These are phyloP conservation scores for Curvularia spicifera DNA, from an alignment of 2,329 filamentous ascomycete species.

Conservation along the genomic window DNA sequence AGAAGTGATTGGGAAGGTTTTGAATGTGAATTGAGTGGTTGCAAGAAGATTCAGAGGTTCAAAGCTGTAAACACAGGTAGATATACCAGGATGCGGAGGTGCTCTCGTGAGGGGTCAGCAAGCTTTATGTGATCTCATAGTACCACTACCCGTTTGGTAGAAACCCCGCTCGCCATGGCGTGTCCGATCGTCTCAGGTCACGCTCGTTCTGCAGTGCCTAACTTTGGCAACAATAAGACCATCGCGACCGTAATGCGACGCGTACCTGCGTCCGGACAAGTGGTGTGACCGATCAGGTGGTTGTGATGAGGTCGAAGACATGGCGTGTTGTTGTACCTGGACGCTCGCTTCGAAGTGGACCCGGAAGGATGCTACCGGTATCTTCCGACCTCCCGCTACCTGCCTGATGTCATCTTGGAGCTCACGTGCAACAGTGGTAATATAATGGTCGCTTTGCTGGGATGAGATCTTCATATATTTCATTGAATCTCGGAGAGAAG, in stretches of 20 bases:
- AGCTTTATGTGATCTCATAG: slow-evolving; percentile 48
- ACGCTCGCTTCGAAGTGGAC: slow-evolving; percentile 21
- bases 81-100: slow-evolving; percentile 26
- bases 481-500: not conserved
- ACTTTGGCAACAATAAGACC: slow-evolving; percentile 16
- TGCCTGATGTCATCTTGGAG: not conserved
- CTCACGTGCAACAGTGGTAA: slow-evolving; percentile 7
- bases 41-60: slow-evolving; percentile 9
- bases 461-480: not conserved
- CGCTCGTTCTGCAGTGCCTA: slow-evolving; percentile 35
- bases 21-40: not conserved
- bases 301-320: slow-evolving; percentile 24
- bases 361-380: slow-evolving; percentile 17
- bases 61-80: slow-evolving; percentile 18
- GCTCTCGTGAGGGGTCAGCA: slow-evolving; percentile 43
- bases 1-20: not conserved
- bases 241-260: slow-evolving; percentile 20
- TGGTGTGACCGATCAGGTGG: slow-evolving; percentile 37
- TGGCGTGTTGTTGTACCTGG: slow-evolving; percentile 31
- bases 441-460: not conserved
- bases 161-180: slow-evolving; percentile 34
- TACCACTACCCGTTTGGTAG: slow-evolving; percentile 26
- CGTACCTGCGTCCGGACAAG: slow-evolving; percentile 15
- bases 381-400: slow-evolving; percentile 12
- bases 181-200: slow-evolving; percentile 36